Base-by-base conservation (phyloP, 805 yeast species). In the Cyberlindnera sargentensis region DNA sequence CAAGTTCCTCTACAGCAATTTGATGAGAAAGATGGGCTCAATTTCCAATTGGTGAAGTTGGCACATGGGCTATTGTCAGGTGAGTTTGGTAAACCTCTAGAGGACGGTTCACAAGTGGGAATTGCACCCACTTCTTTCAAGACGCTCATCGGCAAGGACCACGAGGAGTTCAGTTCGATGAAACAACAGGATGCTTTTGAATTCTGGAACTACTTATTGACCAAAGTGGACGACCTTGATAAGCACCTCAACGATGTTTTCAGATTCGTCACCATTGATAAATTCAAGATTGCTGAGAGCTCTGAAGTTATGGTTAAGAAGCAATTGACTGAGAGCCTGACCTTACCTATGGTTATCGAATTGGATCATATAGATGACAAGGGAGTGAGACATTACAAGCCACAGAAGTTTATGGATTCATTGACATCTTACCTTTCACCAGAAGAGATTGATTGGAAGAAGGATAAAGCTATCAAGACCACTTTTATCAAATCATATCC, bases 121-220 rank as follows among this genome's bases (percentile, higher is more conserved):
- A 72, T 93, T 20, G 75, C 78, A 41, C 96, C 96, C 0, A 68
- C 76, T 1, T 72, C 83, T 39, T 81, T 93, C 63, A 91, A 91
- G 60, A 67, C 76, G 7, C 66, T 88, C 26, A 70, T 93, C 41
- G 96, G 96, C 4, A 73, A 74, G 40, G 77, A 78, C 32, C 95
- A 93, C 61, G 70, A 71, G 15, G 99, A 93, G 56, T 93, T 93
- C 54, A 71, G 81, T 37, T 81, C 95, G 0, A 85, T 82, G 72
- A 78, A 80, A 52, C 99, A 93, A 60, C 99, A 93, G 62, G 99
- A 93, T 67, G 93, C 98, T 0, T 84, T 81, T 68, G 99, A 93
- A 61, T 93, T 89, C 58, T 75, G 89, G 63, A 64, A 77, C 5
- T 84, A 80, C 58, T 62, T 91, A 7, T 56, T 81, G 28, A 84